Conservation (phyloP, 495 filamentous ascomycete species). For the Cenococcum geophilum region DNA sequence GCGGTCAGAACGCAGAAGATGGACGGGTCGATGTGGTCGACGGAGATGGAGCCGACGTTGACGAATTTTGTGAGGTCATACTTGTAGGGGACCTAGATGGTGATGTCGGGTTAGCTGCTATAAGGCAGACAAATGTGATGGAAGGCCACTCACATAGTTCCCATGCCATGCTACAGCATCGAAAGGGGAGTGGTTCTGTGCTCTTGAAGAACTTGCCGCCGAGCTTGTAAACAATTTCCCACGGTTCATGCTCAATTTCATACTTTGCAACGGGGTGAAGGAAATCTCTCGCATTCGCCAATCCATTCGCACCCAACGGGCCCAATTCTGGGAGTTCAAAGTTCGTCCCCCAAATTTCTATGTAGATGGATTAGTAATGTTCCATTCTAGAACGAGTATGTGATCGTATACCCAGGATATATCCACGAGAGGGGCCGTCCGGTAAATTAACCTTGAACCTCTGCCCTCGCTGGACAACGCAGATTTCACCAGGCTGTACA, state of each 20-base stretch:
- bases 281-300: slow-evolving; percentile 49
- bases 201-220: slow-evolving; percentile 47
- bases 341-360: slow-evolving; percentile 45
- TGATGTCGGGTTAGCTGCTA: slow-evolving; percentile 1
- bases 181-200: slow-evolving; percentile 48
- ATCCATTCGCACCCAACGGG: slow-evolving; percentile 47
- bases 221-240: slow-evolving; percentile 49
- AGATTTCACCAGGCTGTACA: slow-evolving; percentile 47
- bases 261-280: slow-evolving; percentile 43
- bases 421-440: slow-evolving; percentile 46
- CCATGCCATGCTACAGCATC: slow-evolving; percentile 52
- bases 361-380: slow-evolving; percentile 12
- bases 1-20: slow-evolving; percentile 50
- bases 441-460: slow-evolving; percentile 43
- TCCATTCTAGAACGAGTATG: too few species aligned
- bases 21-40: slow-evolving; percentile 49
- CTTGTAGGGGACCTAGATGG: slow-evolving; percentile 24
- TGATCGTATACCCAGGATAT: slow-evolving; percentile 32
- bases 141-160: slow-evolving; percentile 38
- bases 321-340: slow-evolving; percentile 49
- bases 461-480: slow-evolving; percentile 45
- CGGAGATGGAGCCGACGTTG: slow-evolving; percentile 47
- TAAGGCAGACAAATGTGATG: not conserved
- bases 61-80: slow-evolving; percentile 51
- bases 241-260: slow-evolving; percentile 40